phyloP scores from a whole-genome alignment of 129 eudicot species.

The Tagetes patula region DNA sequence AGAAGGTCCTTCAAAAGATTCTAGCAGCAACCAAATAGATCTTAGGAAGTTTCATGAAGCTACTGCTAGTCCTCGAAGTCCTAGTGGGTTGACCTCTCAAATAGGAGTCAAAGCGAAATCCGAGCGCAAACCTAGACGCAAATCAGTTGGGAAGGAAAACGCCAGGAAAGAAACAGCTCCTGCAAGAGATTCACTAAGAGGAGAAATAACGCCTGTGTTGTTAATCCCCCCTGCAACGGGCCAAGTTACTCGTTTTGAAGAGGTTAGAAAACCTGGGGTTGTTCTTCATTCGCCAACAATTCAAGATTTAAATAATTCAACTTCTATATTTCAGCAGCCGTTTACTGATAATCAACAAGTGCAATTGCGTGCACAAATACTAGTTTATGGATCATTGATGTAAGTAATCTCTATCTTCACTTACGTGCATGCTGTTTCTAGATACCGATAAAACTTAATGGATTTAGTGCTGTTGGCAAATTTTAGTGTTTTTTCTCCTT shows the following conservation, averaged over 20 bases:
- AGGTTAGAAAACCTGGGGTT: slow-evolving; percentile 36
- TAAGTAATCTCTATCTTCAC: slow-evolving; percentile 41
- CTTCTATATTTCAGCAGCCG: slow-evolving; percentile 61
- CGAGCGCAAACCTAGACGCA: slow-evolving; percentile 73
- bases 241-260: slow-evolving; percentile 38
- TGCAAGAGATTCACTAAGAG: slow-evolving; percentile 31
- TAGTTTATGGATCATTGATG: slow-evolving; percentile 94
- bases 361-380: slow-evolving; percentile 92
- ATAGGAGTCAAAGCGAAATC: slow-evolving; percentile 47
- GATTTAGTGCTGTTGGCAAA: slow-evolving; percentile 6
- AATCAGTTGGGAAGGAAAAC: slow-evolving; percentile 49
- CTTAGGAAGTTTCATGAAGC: slow-evolving; percentile 27
- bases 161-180: slow-evolving; percentile 48
- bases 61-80: slow-evolving; percentile 38
- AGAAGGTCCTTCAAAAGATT: slow-evolving; percentile 40
- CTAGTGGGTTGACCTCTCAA: slow-evolving; percentile 31
- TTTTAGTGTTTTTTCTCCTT: background rate
- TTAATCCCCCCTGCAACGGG: slow-evolving; percentile 35
- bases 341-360: slow-evolving; percentile 89
- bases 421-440: slow-evolving; percentile 7
- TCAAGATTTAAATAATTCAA: slow-evolving; percentile 77
- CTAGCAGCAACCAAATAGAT: slow-evolving; percentile 41
- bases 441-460: background rate
- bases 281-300: slow-evolving; percentile 42
- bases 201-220: slow-evolving; percentile 28